These are phyloP conservation scores for Filosporella fistucella DNA, from an alignment of 495 filamentous ascomycete genomes.

Conservation along the genomic window DNA sequence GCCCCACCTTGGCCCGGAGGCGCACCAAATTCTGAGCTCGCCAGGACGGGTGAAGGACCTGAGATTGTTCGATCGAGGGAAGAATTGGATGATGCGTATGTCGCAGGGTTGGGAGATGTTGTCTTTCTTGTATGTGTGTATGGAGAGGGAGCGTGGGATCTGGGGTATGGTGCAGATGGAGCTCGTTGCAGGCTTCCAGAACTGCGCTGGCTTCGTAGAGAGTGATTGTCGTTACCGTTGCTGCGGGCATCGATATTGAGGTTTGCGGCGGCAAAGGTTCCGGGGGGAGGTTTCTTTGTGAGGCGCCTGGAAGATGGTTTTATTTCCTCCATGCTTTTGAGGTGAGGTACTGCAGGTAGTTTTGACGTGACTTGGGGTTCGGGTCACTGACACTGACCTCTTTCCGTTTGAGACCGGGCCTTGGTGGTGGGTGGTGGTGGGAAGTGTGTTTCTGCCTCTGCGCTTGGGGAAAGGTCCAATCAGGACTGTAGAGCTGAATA, in stretches of 20 bases:
- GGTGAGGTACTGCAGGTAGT: not conserved
- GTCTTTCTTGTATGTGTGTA: slow-evolving; percentile 28
- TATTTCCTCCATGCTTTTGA: slow-evolving; percentile 22
- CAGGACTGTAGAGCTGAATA: no score
- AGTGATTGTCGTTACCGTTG: slow-evolving; percentile 39
- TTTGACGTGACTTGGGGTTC: not conserved
- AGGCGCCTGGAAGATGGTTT: slow-evolving; percentile 44
- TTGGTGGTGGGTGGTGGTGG: not conserved
- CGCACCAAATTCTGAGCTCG: slow-evolving; percentile 36
- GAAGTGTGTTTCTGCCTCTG: not conserved
- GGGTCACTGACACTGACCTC: slow-evolving; percentile 1
- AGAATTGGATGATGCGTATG: slow-evolving; percentile 37
- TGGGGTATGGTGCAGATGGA: slow-evolving; percentile 61
- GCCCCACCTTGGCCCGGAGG: slow-evolving; percentile 14
- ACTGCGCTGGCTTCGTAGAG: slow-evolving; percentile 49
- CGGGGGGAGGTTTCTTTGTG: slow-evolving; percentile 49
- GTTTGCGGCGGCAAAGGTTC: slow-evolving; percentile 21
- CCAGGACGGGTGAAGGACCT: slow-evolving; percentile 42
- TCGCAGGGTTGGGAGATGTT: slow-evolving; percentile 29
- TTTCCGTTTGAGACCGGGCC: slow-evolving; percentile 4
- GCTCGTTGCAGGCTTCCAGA: slow-evolving; percentile 59
- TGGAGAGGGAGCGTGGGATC: slow-evolving; percentile 32
- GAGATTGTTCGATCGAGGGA: slow-evolving; percentile 30
- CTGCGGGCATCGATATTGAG: slow-evolving; percentile 4
- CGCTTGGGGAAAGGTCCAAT: not conserved